Percentiles rank a stretch among this genome's conserved stretches.
phyloP scores from a whole-genome alignment of 1,139 yeast species.

The Candida anutae region DNA sequence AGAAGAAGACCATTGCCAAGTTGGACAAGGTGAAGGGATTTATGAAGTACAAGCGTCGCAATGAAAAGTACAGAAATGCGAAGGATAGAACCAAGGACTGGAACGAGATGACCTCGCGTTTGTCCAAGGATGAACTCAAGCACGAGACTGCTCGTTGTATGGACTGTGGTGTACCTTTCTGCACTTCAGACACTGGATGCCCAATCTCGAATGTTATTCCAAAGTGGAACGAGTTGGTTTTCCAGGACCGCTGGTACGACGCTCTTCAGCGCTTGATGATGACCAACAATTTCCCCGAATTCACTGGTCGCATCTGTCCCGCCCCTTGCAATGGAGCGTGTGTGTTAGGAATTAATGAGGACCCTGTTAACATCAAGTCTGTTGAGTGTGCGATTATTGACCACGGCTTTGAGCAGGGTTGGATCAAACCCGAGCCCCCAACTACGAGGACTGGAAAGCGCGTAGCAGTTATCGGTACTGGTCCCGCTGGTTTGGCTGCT shows the following conservation, averaged over 20 bases:
- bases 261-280: conserved; percentile 87
- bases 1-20: conserved; percentile 54
- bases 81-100: conserved; percentile 78
- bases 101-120: conserved; percentile 81
- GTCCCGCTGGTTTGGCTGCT: conserved; percentile 94
- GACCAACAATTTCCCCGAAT: conserved; percentile 98
- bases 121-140: conserved; percentile 78
- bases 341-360: conserved; percentile 87
- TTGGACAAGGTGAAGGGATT: conserved; percentile 85
- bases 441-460: conserved; percentile 70
- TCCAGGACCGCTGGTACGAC: conserved; percentile 91
- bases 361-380: conserved; percentile 94
- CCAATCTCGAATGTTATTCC: conserved; percentile 97
- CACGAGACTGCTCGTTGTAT: conserved; percentile 97
- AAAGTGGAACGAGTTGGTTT: conserved; percentile 94
- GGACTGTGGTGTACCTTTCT: conserved; percentile 99
- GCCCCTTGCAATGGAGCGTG: conserved; percentile 99
- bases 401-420: conserved; percentile 92
- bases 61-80: conserved; percentile 79
- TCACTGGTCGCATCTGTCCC: conserved; percentile 96
- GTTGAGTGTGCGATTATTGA: conserved; percentile 96
- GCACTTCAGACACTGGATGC: conserved; percentile 97
- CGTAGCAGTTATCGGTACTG: conserved; percentile 89
- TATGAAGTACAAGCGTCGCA: conserved; percentile 86
- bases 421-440: conserved; percentile 88